Evolutionary conservation across 1,284 basidiomycete species (phyloP).

Genomic region (Cystobasidiaceae sp.): DNA sequence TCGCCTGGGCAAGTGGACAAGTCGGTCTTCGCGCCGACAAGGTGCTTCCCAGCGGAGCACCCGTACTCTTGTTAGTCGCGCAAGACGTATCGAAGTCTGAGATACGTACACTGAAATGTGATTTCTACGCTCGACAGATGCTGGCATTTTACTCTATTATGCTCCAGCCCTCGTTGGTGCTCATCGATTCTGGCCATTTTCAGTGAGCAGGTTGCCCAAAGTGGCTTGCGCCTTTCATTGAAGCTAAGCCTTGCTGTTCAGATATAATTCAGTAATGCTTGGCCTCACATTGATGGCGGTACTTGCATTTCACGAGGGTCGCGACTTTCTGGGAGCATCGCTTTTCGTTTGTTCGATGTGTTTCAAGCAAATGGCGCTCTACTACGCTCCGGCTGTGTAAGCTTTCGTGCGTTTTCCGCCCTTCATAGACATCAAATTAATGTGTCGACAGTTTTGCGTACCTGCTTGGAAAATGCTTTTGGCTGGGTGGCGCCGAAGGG

Average conservation of each 20-base stretch:
- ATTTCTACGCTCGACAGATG: conserved; percentile 52
- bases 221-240: not conserved
- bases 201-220: conserved; percentile 63
- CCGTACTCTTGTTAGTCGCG: conserved; percentile 24
- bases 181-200: conserved; percentile 88
- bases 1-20: conserved; percentile 49
- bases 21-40: conserved; percentile 52
- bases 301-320: conserved; percentile 54
- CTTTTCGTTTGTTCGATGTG: conserved; percentile 74
- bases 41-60: conserved; percentile 26
- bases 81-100: not conserved
- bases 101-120: not conserved
- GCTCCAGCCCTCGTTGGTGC: conserved; percentile 72
- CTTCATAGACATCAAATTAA: not conserved
- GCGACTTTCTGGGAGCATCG: conserved; percentile 70
- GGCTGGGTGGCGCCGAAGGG: conserved; percentile 63
- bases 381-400: conserved; percentile 77
- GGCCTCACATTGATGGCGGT: conserved; percentile 21
- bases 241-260: conserved; percentile 28
- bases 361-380: conserved; percentile 94
- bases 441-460: conserved; percentile 55
- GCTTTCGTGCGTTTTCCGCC: not conserved
- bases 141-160: conserved; percentile 66
- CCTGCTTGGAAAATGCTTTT: conserved; percentile 72
- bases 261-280: conserved; percentile 71